Percentiles rank a stretch among this genome's conserved stretches.
Conservation (phyloP, 176 grass and related monocot genomes). For the Musa schizocarpa region DNA sequence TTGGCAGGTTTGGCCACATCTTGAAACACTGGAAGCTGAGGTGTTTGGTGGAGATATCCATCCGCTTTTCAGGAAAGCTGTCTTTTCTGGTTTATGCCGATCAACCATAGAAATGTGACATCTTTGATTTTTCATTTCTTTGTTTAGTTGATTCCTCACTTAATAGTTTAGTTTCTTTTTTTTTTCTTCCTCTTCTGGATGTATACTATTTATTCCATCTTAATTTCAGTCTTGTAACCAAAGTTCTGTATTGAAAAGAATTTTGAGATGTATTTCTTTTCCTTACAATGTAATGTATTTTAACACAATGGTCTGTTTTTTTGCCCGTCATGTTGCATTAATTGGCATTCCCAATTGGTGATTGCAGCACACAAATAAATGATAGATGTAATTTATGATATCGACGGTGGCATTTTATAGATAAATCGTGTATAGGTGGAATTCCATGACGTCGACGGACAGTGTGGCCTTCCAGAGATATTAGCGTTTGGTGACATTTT, state of each 20-base stretch:
- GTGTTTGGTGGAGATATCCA: constrained; percentile 53
- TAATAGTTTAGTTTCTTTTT: neutral
- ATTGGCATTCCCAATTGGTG: too few species aligned
- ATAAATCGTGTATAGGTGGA: too few species aligned
- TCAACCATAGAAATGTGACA: constrained; percentile 39
- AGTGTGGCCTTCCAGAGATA: too few species aligned
- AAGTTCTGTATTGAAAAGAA: neutral
- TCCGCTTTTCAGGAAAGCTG: constrained; percentile 67
- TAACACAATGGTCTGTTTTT: too few species aligned
- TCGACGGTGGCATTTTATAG: too few species aligned
- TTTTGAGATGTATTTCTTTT: neutral
- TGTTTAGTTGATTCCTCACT: neutral
- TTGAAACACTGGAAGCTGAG: constrained; percentile 55
- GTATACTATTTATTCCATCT: neutral
- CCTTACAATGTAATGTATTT: neutral
- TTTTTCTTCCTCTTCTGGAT: neutral
- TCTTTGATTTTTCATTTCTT: neutral
- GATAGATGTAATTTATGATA: too few species aligned
- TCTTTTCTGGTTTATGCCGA: constrained; percentile 65
- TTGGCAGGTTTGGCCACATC: constrained; percentile 80
- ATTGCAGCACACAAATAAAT: too few species aligned
- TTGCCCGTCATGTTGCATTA: too few species aligned
- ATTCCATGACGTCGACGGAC: too few species aligned
- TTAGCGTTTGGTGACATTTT: too few species aligned
- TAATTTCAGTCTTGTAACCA: neutral